phyloP scores from a whole-genome alignment of 1,139 yeast species.

The Taphrina sp. region DNA sequence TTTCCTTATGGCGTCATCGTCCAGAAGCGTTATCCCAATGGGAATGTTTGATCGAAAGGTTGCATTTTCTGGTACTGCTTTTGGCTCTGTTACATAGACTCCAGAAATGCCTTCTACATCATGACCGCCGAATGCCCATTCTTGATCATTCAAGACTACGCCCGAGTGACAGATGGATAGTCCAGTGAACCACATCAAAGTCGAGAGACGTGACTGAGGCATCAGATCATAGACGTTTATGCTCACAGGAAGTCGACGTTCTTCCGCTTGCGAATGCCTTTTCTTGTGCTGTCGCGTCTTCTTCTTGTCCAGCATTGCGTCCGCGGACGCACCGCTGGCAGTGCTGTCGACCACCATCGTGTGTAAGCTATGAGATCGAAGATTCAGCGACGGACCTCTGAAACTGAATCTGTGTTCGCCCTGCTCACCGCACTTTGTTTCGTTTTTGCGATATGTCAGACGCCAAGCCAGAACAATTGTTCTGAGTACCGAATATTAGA shows the following conservation, averaged over 20 bases:
- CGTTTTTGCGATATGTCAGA: too few relatives aligned
- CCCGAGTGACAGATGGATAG: slow-evolving; percentile 26
- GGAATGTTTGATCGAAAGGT: slow-evolving; percentile 3
- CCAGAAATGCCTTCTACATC: slow-evolving; percentile 30
- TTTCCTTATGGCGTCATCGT: slow-evolving; percentile 7
- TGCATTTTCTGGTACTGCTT: slow-evolving; percentile 26
- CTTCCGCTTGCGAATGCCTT: too few relatives aligned
- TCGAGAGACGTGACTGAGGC: slow-evolving; percentile 17
- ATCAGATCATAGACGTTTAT: slow-evolving; percentile 28
- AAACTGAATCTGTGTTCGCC: too few relatives aligned
- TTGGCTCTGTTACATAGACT: slow-evolving; percentile 23
- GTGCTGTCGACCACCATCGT: too few relatives aligned
- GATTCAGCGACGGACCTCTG: too few relatives aligned
- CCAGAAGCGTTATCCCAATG: slow-evolving; percentile 14
- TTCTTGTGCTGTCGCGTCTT: slow-evolving; percentile 21
- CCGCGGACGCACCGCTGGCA: too few relatives aligned
- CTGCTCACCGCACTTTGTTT: too few relatives aligned
- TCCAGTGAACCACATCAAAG: slow-evolving; percentile 24
- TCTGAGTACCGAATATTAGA: too few relatives aligned
- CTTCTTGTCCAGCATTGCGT: too few relatives aligned
- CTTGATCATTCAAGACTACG: slow-evolving; percentile 18
- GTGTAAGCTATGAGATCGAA: too few relatives aligned
- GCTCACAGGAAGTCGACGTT: slow-evolving; percentile 13
- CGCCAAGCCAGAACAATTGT: too few relatives aligned
- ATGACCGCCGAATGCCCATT: slow-evolving; percentile 31